Conservation (phyloP, 257 asterid species). For the Scutellaria barbata region DNA sequence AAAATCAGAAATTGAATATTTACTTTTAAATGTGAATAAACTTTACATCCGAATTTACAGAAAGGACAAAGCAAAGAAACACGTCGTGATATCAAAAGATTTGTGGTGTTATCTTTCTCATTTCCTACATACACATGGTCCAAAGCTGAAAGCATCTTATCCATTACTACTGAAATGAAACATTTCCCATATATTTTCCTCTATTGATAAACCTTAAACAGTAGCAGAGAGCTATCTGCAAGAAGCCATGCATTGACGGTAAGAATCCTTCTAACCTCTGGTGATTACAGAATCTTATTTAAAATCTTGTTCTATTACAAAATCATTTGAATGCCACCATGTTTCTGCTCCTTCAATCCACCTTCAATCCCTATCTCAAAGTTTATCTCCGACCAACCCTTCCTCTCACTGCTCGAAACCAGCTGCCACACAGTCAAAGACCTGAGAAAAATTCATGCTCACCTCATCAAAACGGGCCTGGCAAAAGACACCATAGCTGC, state of each 20-base stretch:
- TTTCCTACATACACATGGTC: neutral
- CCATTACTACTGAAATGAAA: constrained; percentile 14
- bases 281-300: neutral
- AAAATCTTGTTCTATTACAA: constrained; percentile 22
- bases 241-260: constrained; percentile 34
- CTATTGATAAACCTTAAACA: constrained; percentile 8
- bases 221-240: neutral
- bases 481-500: constrained; percentile 56
- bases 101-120: neutral
- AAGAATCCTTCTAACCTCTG: constrained; percentile 20
- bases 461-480: constrained; percentile 72
- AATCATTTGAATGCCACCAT: constrained; percentile 57
- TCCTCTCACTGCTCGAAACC: constrained; percentile 66
- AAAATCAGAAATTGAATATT: too few relatives aligned
- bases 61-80: too few relatives aligned
- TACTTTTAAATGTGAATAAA: too few relatives aligned
- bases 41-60: too few relatives aligned
- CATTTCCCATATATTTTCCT: neutral
- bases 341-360: constrained; percentile 69
- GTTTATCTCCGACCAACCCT: constrained; percentile 72
- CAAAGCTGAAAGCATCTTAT: constrained; percentile 10
- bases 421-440: constrained; percentile 56
- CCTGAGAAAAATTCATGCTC: constrained; percentile 66
- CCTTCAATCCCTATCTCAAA: constrained; percentile 74
- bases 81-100: too few relatives aligned